Evolutionary conservation across 768 basidiomycete species (phyloP).

Genomic region (Podaxis rugospora): DNA sequence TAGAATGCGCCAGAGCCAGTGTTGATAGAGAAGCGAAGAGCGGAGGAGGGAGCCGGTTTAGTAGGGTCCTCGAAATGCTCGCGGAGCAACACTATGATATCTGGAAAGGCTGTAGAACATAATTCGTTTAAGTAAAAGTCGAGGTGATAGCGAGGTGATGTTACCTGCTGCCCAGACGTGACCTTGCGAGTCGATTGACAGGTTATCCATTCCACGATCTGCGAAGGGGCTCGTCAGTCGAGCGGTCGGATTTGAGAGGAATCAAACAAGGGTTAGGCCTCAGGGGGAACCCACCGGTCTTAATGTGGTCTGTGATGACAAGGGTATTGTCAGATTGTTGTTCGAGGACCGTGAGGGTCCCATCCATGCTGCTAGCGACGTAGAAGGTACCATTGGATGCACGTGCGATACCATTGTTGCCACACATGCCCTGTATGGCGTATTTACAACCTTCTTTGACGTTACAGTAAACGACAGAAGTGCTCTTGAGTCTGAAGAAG

Average conservation of each 20-base stretch:
- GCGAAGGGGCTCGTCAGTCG: constrained; percentile 1
- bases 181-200: constrained; percentile 55
- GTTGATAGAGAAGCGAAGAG: constrained; percentile 50
- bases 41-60: constrained; percentile 40
- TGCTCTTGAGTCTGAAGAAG: constrained; percentile 27
- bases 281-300: constrained; percentile 39
- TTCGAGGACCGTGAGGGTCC: constrained; percentile 51
- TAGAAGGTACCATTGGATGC: constrained; percentile 63
- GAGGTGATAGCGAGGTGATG: constrained; percentile 5
- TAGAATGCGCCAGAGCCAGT: constrained; percentile 46
- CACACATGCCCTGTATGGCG: constrained; percentile 44
- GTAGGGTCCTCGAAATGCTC: constrained; percentile 42
- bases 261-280: neutral
- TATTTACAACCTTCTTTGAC: constrained; percentile 55
- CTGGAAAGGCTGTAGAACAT: constrained; percentile 35
- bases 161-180: constrained; percentile 60
- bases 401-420: constrained; percentile 59
- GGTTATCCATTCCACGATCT: constrained; percentile 59
- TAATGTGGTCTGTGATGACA: constrained; percentile 46
- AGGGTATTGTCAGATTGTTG: constrained; percentile 56
- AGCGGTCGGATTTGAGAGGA: neutral
- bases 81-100: constrained; percentile 25
- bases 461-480: constrained; percentile 65
- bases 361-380: constrained; percentile 42
- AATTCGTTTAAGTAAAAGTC: neutral